A percentile compares a stretch with the other conserved stretches of the same genome.
phyloP scores from a whole-genome alignment of 257 asterid genomes.

The Capsicum baccatum region DNA sequence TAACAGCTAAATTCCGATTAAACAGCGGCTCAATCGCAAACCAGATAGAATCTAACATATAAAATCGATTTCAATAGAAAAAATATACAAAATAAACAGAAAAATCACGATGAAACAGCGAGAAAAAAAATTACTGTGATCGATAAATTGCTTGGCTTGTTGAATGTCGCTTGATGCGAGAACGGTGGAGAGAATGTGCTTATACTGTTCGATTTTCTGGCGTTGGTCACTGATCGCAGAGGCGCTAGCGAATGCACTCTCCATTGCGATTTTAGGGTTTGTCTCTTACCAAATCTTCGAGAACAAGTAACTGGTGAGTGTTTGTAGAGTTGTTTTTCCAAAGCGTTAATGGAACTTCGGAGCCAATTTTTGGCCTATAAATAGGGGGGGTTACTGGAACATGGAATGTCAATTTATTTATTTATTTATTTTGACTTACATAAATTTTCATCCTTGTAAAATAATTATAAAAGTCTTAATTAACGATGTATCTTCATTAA shows the following conservation, averaged over 20 bases:
- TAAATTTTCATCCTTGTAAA: too few species aligned
- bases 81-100: background rate
- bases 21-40: background rate
- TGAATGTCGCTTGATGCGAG: slow-evolving; percentile 74
- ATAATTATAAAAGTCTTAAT: too few species aligned
- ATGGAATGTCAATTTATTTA: too few species aligned
- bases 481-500: too few species aligned
- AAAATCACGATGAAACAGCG: background rate
- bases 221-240: slow-evolving; percentile 92
- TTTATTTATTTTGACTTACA: too few species aligned
- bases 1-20: background rate
- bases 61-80: background rate
- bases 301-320: background rate
- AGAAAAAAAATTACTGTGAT: slow-evolving; percentile 64
- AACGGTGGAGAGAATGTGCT: slow-evolving; percentile 79
- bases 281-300: background rate
- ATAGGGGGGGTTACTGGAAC: background rate
- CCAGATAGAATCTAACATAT: too few species aligned
- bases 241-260: slow-evolving; percentile 88
- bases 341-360: slow-evolving; percentile 1
- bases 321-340: background rate
- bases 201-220: slow-evolving; percentile 94
- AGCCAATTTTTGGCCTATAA: slow-evolving; percentile 3
- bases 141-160: slow-evolving; percentile 77
- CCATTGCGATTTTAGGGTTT: slow-evolving; percentile 54